Evolutionary conservation across 805 yeast genomes (phyloP).

Genomic region (Blastobotrys peoriensis): DNA sequence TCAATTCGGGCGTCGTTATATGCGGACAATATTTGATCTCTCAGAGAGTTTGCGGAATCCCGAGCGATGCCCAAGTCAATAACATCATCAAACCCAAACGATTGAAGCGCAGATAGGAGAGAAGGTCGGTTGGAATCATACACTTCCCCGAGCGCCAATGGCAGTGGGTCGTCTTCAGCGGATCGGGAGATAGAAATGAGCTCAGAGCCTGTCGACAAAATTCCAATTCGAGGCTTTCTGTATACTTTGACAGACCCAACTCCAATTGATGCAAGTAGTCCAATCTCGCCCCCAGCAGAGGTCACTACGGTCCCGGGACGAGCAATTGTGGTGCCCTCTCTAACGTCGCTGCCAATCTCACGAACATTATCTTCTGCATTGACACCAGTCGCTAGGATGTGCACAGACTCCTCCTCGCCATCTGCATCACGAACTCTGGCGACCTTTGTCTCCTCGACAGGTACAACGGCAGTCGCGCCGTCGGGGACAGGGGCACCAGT

Average conservation of each 20-base stretch:
- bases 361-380: slow-evolving; percentile 41
- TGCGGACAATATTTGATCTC: not conserved
- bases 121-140: slow-evolving; percentile 48
- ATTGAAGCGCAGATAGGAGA: slow-evolving; percentile 32
- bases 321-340: slow-evolving; percentile 35
- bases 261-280: slow-evolving; percentile 45
- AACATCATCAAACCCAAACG: slow-evolving; percentile 34
- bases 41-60: slow-evolving; percentile 33
- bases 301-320: slow-evolving; percentile 35
- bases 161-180: not conserved
- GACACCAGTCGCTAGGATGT: slow-evolving; percentile 37
- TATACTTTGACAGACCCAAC: slow-evolving; percentile 34
- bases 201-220: slow-evolving; percentile 50
- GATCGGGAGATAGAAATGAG: slow-evolving; percentile 31
- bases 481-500: slow-evolving; percentile 53
- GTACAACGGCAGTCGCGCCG: slow-evolving; percentile 49
- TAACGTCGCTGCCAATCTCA: slow-evolving; percentile 43
- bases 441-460: slow-evolving; percentile 47
- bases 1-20: slow-evolving; percentile 29
- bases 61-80: slow-evolving; percentile 46
- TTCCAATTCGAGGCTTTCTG: slow-evolving; percentile 40
- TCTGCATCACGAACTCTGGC: slow-evolving; percentile 34
- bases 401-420: slow-evolving; percentile 37
- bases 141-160: slow-evolving; percentile 38
- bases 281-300: slow-evolving; percentile 45